Evolutionary conservation across 768 basidiomycete genomes (phyloP), one percentile per base, ranked within the genome.

Genomic region (Thelephora ganbajun): DNA sequence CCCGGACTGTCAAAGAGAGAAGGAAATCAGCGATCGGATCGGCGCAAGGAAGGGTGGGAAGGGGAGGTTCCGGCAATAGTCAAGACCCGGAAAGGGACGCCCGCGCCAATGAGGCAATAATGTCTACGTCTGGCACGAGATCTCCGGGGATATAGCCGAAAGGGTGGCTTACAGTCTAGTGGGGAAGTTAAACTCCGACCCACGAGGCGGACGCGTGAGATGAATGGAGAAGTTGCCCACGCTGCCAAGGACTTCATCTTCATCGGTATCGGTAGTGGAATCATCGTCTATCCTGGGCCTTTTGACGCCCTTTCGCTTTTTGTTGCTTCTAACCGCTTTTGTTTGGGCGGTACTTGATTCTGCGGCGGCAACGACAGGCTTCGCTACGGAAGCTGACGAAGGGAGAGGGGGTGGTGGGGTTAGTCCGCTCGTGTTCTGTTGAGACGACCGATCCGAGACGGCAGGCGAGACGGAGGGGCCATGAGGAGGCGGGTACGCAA

Each of bases 1-100:
- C 87, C 84, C 52, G 80, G 79, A 37, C 85, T 89, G 61, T 30
- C 26, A 30, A 9, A 30, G 26, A 30, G 26, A 30, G 37, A 30
- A 20, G 33, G 33, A 43, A 16, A 44, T 45, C 48, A 42, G 20
- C 16, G 41, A 41, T 23, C 9, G 44, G 41, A 20, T 30, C 19
- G 45, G 22, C 46, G 20, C 11, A 45, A 48, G 33, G 20, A 44
- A n/a, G 9, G 46, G 36, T 30, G 5, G 26, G 26, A 30, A 9
- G 9, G 26, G 26, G 26, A 9, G 26, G 9, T 9, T 30, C 26
- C 26, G 26, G 26, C 26, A 30, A 30, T 30, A 30, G 26, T 9
- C 26, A 30, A 30, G 26, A 9, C 5, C 26, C 26, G 26, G 26
- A 39, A 33, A 35, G 44, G 44, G 14, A 23, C 45, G 45, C 49